These are phyloP conservation scores for Mikania micrantha DNA, from an alignment of 129 eudicot species.

Conservation along the genomic window DNA sequence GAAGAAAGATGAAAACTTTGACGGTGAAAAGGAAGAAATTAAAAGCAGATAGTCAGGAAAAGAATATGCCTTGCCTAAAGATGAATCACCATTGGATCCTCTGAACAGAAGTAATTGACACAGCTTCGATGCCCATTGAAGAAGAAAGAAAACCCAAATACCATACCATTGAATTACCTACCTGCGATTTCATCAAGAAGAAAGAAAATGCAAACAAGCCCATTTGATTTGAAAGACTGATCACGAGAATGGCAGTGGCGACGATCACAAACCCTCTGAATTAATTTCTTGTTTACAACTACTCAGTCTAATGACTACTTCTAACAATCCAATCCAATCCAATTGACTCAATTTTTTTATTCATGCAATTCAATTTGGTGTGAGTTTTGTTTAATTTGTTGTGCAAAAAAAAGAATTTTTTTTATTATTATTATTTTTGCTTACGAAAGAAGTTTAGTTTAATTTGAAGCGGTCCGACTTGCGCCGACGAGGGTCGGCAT, in stretches of 20 bases:
- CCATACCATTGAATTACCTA: too few species aligned
- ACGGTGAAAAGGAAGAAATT: background rate
- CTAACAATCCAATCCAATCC: too few species aligned
- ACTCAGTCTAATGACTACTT: too few species aligned
- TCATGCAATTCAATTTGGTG: background rate
- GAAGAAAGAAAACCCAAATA: too few species aligned
- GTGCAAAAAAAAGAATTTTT: background rate
- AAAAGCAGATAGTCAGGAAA: conserved; percentile 4
- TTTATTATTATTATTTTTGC: too few species aligned
- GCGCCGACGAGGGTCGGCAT: conserved; percentile 11
- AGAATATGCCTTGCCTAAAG: conserved; percentile 29
- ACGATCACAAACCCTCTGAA: conserved; percentile 16
- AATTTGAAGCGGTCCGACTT: conserved; percentile 16
- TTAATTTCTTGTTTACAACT: conserved; percentile 1
- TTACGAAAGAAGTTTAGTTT: conserved; percentile 15
- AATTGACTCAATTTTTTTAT: too few species aligned
- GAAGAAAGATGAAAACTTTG: background rate
- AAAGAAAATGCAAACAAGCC: conserved; percentile 12
- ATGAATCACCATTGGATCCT: conserved; percentile 8
- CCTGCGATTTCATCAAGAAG: conserved; percentile 8
- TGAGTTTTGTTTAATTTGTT: background rate
- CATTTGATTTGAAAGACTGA: too few species aligned
- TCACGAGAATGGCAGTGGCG: background rate
- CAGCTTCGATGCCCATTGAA: background rate
- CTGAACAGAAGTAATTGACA: background rate